Percentiles rank a stretch among this genome's conserved stretches.
Conservation (phyloP, 2,329 filamentous ascomycete species). For the Exophiala phaeomuriformis region DNA sequence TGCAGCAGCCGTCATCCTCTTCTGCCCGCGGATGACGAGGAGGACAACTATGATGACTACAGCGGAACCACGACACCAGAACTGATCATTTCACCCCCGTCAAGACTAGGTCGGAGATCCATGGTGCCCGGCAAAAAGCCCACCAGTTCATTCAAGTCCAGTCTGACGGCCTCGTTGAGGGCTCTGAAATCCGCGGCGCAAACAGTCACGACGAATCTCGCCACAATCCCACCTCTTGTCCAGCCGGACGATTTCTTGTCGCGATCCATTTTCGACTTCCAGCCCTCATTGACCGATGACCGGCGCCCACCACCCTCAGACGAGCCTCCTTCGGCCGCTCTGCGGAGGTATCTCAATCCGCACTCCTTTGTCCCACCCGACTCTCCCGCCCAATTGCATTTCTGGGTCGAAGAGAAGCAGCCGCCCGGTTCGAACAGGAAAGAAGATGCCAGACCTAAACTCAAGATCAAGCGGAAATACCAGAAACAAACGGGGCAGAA, state of each 20-base stretch:
- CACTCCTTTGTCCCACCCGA: constrained; percentile 23
- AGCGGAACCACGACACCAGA: constrained; percentile 13
- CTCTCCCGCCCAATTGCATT: constrained; percentile 41
- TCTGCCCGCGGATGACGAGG: constrained; percentile 35
- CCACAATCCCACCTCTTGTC: constrained; percentile 41
- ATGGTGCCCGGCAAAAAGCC: constrained; percentile 28
- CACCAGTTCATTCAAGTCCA: constrained; percentile 50
- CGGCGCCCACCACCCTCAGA: constrained; percentile 50
- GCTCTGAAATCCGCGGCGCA: constrained; percentile 55
- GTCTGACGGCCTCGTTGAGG: constrained; percentile 55
- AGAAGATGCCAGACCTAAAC: constrained; percentile 4
- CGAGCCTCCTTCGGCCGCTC: constrained; percentile 48
- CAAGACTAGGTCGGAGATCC: constrained; percentile 23
- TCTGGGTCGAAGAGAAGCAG: constrained; percentile 35
- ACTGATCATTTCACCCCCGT: constrained; percentile 22
- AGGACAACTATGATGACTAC: constrained; percentile 22
- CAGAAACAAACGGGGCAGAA: constrained; percentile 26
- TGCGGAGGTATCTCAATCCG: constrained; percentile 56
- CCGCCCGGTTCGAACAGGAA: not conserved
- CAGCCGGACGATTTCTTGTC: constrained; percentile 55
- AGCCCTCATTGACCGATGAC: constrained; percentile 53
- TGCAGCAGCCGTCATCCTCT: constrained; percentile 53
- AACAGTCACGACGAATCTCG: constrained; percentile 51
- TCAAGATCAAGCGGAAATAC: constrained; percentile 22
- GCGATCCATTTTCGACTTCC: constrained; percentile 49